Base-by-base conservation (phyloP, 2,329 filamentous ascomycete species). In the Aspergillus calidoustus region DNA sequence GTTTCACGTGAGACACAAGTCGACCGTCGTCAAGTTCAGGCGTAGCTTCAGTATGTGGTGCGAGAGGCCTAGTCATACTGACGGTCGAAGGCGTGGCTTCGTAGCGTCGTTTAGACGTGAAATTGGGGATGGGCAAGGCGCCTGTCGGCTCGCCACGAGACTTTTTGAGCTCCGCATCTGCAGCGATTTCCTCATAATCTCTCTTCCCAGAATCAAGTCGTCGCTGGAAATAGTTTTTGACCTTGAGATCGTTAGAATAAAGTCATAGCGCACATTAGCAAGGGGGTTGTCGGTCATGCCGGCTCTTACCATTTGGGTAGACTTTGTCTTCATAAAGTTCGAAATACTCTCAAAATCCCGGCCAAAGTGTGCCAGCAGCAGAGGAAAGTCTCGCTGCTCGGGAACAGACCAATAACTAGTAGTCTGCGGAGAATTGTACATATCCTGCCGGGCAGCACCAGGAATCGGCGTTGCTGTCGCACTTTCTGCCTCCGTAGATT, bases 331-430 rank as follows among this genome's bases (percentile, higher is more conserved):
- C 81, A 83, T 82, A 53, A 78, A 79, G 46, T 78, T 75, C 4
- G 81, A 80, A 59, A 83, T 83, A 15, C 75, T 78, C 60, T 80
- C 78, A 64, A 81, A 83, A 68, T 83, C 78, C 31, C 74, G 77
- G 22, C 81, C 81, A 70, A 80, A 83, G 65, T 82, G 78, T 17
- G 73, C 75, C 43, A 83, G 68, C 47, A 82, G 67, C 15, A 75
- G 73, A 2, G 77, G 77, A 61, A 83, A 83, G 63, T 83, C 80
- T 43, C 76, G 73, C 64, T 80, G 76, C 65, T 83, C 81, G 13
- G 80, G 80, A 17, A 83, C 81, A 62, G 81, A 83, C 81, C 81
- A 83, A 68, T 83, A 83, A 61, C 81, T 83, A 4, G 80, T 82
- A 31, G 81, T 78, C 56, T 80, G 78, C 61, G 77, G 67, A 9